These are phyloP conservation scores for Exserohilum turcica DNA, from an alignment of 2,329 filamentous ascomycete species.

Conservation along the genomic window DNA sequence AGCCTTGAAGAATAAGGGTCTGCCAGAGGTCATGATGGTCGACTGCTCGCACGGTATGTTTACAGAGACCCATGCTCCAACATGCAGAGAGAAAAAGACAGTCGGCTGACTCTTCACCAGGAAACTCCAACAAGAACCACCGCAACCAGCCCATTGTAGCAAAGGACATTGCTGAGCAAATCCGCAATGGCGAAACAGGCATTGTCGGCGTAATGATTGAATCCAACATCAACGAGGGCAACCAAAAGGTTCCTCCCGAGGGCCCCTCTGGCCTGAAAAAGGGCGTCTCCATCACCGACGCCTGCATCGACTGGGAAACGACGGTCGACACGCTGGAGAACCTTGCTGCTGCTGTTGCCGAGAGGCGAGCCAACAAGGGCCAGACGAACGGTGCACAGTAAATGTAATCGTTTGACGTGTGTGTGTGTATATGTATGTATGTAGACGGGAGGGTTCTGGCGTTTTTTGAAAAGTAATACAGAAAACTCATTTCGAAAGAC, in stretches of 20 bases:
- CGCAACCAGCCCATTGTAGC: conserved; percentile 96
- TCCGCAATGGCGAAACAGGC: conserved; percentile 81
- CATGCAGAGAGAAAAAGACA: neutral
- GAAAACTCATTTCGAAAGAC: too few species aligned
- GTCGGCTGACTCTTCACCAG: conserved; percentile 49
- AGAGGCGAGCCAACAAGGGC: conserved; percentile 63
- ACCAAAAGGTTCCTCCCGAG: conserved; percentile 78
- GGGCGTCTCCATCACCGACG: conserved; percentile 93
- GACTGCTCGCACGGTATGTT: conserved; percentile 93
- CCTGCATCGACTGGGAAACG: conserved; percentile 91
- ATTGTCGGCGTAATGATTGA: conserved; percentile 99
- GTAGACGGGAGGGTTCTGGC: neutral
- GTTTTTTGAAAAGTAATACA: too few species aligned
- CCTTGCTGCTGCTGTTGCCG: conserved; percentile 80
- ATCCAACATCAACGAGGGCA: conserved; percentile 89
- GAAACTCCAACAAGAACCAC: conserved; percentile 97
- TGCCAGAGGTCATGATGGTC: conserved; percentile 91
- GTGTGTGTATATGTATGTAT: neutral
- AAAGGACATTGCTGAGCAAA: conserved; percentile 78
- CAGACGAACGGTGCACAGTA: conserved; percentile 29
- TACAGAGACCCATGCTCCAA: neutral
- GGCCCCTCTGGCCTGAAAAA: conserved; percentile 79
- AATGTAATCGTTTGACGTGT: neutral
- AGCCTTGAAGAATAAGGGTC: conserved; percentile 77
- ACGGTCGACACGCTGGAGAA: conserved; percentile 83